Evolutionary conservation across 192 early-diverging fungal species (phyloP).

Genomic region (Podila clonocystis): DNA sequence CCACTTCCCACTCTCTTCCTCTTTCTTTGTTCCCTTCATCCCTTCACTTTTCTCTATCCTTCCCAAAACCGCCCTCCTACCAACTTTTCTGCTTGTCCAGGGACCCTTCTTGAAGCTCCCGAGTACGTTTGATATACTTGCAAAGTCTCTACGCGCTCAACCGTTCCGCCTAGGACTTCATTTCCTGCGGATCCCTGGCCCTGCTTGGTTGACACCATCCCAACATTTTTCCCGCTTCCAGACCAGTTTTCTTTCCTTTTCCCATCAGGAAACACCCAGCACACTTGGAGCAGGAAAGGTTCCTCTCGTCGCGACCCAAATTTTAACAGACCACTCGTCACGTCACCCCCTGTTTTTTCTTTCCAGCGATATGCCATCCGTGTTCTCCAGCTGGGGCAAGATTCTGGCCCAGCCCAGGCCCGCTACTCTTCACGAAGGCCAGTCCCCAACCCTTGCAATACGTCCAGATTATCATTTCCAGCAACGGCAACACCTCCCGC

Average conservation of each 20-base stretch:
- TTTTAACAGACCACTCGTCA: not conserved
- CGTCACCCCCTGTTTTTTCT: not conserved
- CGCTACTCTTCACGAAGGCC: not conserved
- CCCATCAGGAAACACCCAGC: not conserved
- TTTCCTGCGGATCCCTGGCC: no score
- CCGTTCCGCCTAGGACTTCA: no score
- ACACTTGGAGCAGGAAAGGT: not conserved
- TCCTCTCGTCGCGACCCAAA: not conserved
- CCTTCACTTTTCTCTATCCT: not conserved
- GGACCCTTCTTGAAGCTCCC: not conserved
- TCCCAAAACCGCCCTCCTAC: not conserved
- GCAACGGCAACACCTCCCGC: not conserved
- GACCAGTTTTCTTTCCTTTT: no score
- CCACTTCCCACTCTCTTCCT: not conserved
- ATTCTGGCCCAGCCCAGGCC: slow-evolving; percentile 3
- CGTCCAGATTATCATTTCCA: not conserved
- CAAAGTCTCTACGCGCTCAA: no score
- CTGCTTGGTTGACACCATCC: no score
- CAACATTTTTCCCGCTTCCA: not conserved
- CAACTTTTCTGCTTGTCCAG: not conserved
- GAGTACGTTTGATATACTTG: no score
- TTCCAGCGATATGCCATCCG: slow-evolving; percentile 10
- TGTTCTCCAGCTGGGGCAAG: slow-evolving; percentile 27
- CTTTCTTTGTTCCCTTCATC: not conserved
- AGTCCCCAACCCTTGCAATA: not conserved